Base-by-base conservation (phyloP, 2,329 filamentous ascomycete species). In the Tolypocladium amazonense region DNA sequence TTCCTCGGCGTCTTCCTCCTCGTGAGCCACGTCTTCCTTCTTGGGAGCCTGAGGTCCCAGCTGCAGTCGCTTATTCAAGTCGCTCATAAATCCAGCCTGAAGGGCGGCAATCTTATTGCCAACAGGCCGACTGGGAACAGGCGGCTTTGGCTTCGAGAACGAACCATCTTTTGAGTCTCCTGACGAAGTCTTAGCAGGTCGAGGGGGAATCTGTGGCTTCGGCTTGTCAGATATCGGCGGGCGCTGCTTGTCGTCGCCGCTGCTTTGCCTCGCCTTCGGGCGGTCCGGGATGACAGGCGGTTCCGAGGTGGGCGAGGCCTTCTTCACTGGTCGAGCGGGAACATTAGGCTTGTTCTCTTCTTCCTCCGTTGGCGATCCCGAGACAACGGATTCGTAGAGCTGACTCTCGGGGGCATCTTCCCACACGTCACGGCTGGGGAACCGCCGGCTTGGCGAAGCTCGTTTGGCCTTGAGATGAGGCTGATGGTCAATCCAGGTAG, bases 391-490 rank as follows among this genome's bases (percentile, higher is more conserved):
- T 68, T 92, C 86, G 25, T 95, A 81, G 63, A 88, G 82, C 60
- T 89, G 82, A 68, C 90, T 93, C 67, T 96, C 91, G 1, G 93
- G 93, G 0, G 84, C 87, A 71, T 97, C 93, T 75, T 97, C 93
- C 93, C 93, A 97, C 50, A 97, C 86, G 73, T 97, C 93, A 59
- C 86, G 86, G 71, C 92, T 96, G 0, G 93, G 93, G 72, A 97
- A 97, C 15, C 91, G 85, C 57, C 87, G 79, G 65, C 87, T 79
- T 65, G 82, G 70, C 20, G 77, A 78, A 6, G 87, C 83, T 27
- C 87, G 78, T 15, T 83, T 79, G 55, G 80, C 74, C 9, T 76
- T 70, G 20, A 86, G 74, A 67, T 81, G 81, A 23, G 79, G 70
- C 61, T 81, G 75, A 61, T 79, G 70, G 47, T 73, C 71, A 38